Evolutionary conservation across 2,329 filamentous ascomycete species (phyloP), one percentile per base, ranked within the genome.

Genomic region (Apiospora aurea): DNA sequence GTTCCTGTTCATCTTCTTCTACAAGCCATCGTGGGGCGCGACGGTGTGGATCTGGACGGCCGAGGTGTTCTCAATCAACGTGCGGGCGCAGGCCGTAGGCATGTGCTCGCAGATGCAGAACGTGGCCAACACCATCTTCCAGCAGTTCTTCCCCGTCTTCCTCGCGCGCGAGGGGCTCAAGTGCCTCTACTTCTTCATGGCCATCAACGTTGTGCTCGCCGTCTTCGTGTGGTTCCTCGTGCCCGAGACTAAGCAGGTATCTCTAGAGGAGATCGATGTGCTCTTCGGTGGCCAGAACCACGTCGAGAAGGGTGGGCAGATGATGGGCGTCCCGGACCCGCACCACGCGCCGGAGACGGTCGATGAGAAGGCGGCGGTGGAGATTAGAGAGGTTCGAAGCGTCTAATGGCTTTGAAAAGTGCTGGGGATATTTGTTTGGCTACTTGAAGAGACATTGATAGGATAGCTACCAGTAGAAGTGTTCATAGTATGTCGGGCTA

Each of bases 21-120:
- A 93, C 82, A 93, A 93, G 79, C 90, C 91, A 4, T 91, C 89
- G 0, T 92, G 90, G 90, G 90, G 90, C 69, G 90, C 90, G 2
- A 92, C 90, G 5, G 88, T 90, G 24, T 93, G 91, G 91, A 92
- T 93, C 79, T 92, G 89, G 88, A 93, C 91, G 0, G 86, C 89
- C 2, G 91, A 93, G 75, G 84, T 93, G 72, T 93, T 93, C 83
- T 90, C 87, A 70, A 91, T 92, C 88, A 93, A 93, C 80, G 88
- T 93, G n/a, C 89, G 91, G 72, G 89, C 90, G 6, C 91, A 93
- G 79, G 91, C 91, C 47, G 90, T 93, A 18, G 91, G 90, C 71
- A 93, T 93, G 91, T 90, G 82, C 73, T 85, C 83, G 49, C 85
- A 90, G 77, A 88, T 84, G 74, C 88, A 90, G 74, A 90, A 92